Conservation (phyloP, 2,329 filamentous ascomycete genomes). For the Neofusicoccum cordaticola region DNA sequence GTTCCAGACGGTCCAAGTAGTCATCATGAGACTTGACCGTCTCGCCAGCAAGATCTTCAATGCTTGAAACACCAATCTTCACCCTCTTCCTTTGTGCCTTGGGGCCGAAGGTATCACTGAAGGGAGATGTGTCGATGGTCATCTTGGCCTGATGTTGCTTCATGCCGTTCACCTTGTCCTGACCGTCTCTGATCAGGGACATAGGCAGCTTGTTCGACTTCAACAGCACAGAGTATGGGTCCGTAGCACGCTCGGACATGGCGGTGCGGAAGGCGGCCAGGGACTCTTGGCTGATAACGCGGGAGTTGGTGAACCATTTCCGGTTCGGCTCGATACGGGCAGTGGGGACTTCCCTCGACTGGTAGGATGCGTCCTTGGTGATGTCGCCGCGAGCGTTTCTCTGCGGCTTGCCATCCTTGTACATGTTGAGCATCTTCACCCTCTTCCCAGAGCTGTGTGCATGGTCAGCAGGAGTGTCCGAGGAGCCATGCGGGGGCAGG, state of each 20-base stretch:
- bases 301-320: slow-evolving; percentile 96
- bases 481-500: neutral
- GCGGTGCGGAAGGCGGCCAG: slow-evolving; percentile 84
- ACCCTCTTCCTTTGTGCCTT: slow-evolving; percentile 91
- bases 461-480: neutral
- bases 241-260: slow-evolving; percentile 82
- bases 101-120: slow-evolving; percentile 84
- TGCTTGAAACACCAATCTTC: slow-evolving; percentile 78
- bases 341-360: slow-evolving; percentile 75
- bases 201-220: slow-evolving; percentile 97
- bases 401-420: slow-evolving; percentile 80
- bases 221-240: slow-evolving; percentile 91
- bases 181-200: slow-evolving; percentile 81
- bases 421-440: slow-evolving; percentile 83
- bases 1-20: slow-evolving; percentile 77
- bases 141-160: slow-evolving; percentile 95
- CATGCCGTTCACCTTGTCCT: slow-evolving; percentile 68
- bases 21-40: slow-evolving; percentile 76
- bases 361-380: slow-evolving; percentile 77
- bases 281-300: slow-evolving; percentile 85
- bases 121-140: slow-evolving; percentile 81
- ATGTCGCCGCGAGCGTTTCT: slow-evolving; percentile 82
- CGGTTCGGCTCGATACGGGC: slow-evolving; percentile 93
- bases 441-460: slow-evolving; percentile 67
- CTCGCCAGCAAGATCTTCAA: slow-evolving; percentile 77